Evolutionary conservation across 2,329 filamentous ascomycete species (phyloP), one percentile per base, ranked within the genome.

Genomic region (Colletotrichum euphorbiae): DNA sequence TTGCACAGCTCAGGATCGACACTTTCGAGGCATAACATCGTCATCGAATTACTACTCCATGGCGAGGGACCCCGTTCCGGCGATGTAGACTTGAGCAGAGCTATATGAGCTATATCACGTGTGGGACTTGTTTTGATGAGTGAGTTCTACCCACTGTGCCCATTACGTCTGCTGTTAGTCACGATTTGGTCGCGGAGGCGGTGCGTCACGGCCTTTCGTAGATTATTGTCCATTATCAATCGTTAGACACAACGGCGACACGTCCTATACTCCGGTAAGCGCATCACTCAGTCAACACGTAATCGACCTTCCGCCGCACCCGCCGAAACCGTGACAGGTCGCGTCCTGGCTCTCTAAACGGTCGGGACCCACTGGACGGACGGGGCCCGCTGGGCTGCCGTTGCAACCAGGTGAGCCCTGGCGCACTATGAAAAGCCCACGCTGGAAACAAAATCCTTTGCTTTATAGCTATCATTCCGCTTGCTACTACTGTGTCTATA

Each of bases 401-500:
- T 11, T 6, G 11, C 2, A 21, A 38, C 17, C 13, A 36, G 38
- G 38, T 28, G 9, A 21, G 48, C 24, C 38, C 38, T 6, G 38
- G n/a, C 36, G 17, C 8, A 36, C 13, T 33, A 19, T 21, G 17
- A n/a, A 17, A 33, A 28, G 13, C 24, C 24, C 7, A 31, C 11
- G 36, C 11, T 38, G 48, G 28, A 11, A 52, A 8, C 5, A 33
- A 54, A 13, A 6, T 8, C 42, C n/a, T 24, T 6, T 13, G 17
- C 19, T 19, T 19, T 8, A 17, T 33, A 28, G 31, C n/a, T 31
- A 57, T 50, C 33, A 50, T 51, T 17, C 15, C 33, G 33, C 54
- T 56, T 24, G 21, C 17, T 67, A 43, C 19, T 24, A 40, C 45
- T 12, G 19, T 43, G 21, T 50, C 58, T 43, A 42, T n/a, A 24